Evolutionary conservation across 2,329 filamentous ascomycete genomes (phyloP).

Genomic region (Cladophialophora exuberans): DNA sequence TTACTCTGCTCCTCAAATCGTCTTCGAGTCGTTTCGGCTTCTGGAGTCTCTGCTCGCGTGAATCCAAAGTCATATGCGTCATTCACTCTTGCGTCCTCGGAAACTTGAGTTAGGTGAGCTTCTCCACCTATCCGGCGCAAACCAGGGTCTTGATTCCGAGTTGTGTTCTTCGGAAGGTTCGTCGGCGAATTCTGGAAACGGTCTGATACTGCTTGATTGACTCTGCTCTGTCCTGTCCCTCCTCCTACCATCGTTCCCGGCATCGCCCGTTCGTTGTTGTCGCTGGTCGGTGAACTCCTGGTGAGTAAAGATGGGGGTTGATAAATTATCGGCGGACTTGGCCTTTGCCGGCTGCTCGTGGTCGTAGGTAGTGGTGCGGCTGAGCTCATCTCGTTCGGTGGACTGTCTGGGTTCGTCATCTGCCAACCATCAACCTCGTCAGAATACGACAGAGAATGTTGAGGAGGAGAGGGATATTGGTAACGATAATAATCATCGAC

Average conservation of each 20-base stretch:
- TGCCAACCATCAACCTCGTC: slow-evolving; percentile 34
- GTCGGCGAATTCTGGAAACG: slow-evolving; percentile 32
- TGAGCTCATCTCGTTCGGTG: slow-evolving; percentile 14
- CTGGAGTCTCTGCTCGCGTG: slow-evolving; percentile 4
- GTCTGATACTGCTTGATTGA: slow-evolving; percentile 25
- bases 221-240: slow-evolving; percentile 24
- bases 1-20: slow-evolving; percentile 32
- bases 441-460: slow-evolving; percentile 29
- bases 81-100: slow-evolving; percentile 14
- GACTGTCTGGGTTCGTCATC: slow-evolving; percentile 25
- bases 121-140: slow-evolving; percentile 14
- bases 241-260: slow-evolving; percentile 22
- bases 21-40: slow-evolving; percentile 20
- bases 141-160: slow-evolving; percentile 13
- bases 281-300: slow-evolving; percentile 12
- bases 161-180: slow-evolving; percentile 17
- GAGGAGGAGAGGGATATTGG: slow-evolving; percentile 23
- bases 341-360: slow-evolving; percentile 20
- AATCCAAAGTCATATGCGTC: slow-evolving; percentile 6
- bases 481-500: slow-evolving; percentile 26
- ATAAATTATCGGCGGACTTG: slow-evolving; percentile 24
- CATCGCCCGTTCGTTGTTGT: slow-evolving; percentile 7
- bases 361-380: slow-evolving; percentile 8
- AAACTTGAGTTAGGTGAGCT: slow-evolving; percentile 22
- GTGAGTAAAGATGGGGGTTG: slow-evolving; percentile 17